Percentiles rank a stretch among this genome's conserved stretches.
Evolutionary conservation across 2,329 filamentous ascomycete genomes (phyloP).

Genomic region (Scedosporium boydii): DNA sequence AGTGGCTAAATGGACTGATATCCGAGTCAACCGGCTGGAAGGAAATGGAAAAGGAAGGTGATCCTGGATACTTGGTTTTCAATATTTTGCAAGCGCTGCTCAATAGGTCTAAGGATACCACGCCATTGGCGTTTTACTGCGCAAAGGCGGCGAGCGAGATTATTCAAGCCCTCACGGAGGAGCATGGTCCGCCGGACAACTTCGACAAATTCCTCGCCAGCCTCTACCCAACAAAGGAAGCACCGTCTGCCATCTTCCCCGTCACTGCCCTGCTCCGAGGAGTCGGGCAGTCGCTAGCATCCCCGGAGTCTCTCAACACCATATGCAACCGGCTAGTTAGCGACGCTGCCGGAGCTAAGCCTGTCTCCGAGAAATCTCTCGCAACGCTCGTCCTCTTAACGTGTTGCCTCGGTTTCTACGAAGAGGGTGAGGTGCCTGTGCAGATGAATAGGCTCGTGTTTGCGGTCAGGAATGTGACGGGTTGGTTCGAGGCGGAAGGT

Average conservation of each 20-base stretch:
- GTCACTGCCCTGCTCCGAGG: slow-evolving; percentile 42
- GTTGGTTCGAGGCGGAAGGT: slow-evolving; percentile 52
- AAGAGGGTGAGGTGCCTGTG: slow-evolving; percentile 42
- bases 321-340: slow-evolving; percentile 53
- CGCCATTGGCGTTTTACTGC: slow-evolving; percentile 39
- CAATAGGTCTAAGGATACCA: slow-evolving; percentile 28
- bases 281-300: slow-evolving; percentile 37
- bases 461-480: slow-evolving; percentile 67
- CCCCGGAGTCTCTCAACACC: slow-evolving; percentile 38
- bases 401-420: slow-evolving; percentile 41
- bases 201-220: slow-evolving; percentile 39
- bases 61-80: not conserved
- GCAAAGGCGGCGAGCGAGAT: slow-evolving; percentile 42
- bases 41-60: not conserved
- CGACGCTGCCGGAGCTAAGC: slow-evolving; percentile 43
- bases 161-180: slow-evolving; percentile 34
- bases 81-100: not conserved
- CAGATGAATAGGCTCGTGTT: slow-evolving; percentile 67
- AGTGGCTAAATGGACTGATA: slow-evolving; percentile 20
- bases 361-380: slow-evolving; percentile 33
- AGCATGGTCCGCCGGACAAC: slow-evolving; percentile 32
- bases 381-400: slow-evolving; percentile 44
- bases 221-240: slow-evolving; percentile 35
- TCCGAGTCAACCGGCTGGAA: slow-evolving; percentile 11
- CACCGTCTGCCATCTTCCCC: slow-evolving; percentile 34